A percentile compares a stretch with the other conserved stretches of the same genome.
Conservation (phyloP, 2,329 filamentous ascomycete species). For the Amesomyces nigricolor region DNA sequence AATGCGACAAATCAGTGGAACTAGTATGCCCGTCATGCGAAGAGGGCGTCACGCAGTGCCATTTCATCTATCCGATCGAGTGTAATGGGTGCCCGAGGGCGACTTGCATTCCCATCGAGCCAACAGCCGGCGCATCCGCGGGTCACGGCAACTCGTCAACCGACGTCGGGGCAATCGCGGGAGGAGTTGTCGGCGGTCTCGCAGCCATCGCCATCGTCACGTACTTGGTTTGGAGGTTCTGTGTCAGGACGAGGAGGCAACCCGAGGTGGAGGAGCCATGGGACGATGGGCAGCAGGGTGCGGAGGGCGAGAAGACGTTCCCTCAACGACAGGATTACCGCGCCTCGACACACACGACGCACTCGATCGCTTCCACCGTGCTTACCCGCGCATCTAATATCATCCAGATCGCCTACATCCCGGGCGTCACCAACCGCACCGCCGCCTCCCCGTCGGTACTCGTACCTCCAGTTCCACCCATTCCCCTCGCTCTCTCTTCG, state of each 20-base stretch:
- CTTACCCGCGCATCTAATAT: constrained; percentile 96
- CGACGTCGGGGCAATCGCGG: constrained; percentile 80
- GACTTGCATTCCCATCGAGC: constrained; percentile 36
- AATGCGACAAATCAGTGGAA: constrained; percentile 35
- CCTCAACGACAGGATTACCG: constrained; percentile 54
- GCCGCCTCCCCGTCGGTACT: constrained; percentile 77
- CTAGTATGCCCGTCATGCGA: constrained; percentile 44
- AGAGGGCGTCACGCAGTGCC: constrained; percentile 37
- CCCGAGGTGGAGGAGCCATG: constrained; percentile 50
- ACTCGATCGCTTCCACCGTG: constrained; percentile 91
- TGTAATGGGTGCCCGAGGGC: constrained; percentile 45
- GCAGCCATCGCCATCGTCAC: constrained; percentile 66
- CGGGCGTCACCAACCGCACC: constrained; percentile 89
- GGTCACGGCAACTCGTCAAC: constrained; percentile 40
- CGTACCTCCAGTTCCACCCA: constrained; percentile 88
- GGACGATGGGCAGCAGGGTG: constrained; percentile 46
- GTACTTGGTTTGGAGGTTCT: constrained; percentile 83
- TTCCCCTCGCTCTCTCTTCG: constrained; percentile 61
- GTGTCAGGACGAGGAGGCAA: constrained; percentile 71
- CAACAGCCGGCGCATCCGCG: constrained; percentile 6
- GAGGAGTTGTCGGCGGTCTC: constrained; percentile 83
- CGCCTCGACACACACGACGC: constrained; percentile 76
- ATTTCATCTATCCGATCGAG: constrained; percentile 40
- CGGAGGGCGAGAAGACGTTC: constrained; percentile 48
- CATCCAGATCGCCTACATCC: constrained; percentile 98